Conservation (phyloP, 1,139 yeast species). For the Yamadazyma diospyri region DNA sequence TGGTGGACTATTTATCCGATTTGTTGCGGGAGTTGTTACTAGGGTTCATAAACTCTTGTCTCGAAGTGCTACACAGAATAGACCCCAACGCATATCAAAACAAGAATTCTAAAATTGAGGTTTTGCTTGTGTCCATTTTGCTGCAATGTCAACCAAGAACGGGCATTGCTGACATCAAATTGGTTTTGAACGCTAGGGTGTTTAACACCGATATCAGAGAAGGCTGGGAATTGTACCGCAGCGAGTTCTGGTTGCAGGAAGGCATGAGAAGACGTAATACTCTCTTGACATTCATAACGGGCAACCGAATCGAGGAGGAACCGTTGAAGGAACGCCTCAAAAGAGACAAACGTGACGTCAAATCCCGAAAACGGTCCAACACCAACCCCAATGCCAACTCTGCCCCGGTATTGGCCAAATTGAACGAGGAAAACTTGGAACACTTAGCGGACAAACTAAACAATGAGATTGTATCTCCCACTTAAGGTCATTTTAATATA, state of each 20-base stretch:
- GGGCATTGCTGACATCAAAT: constrained; percentile 54
- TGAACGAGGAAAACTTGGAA: constrained; percentile 29
- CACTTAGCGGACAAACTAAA: constrained; percentile 15
- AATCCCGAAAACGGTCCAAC: constrained; percentile 30
- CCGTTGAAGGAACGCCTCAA: constrained; percentile 27
- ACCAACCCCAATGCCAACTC: constrained; percentile 7
- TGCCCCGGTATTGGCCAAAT: constrained; percentile 16
- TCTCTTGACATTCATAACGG: constrained; percentile 33
- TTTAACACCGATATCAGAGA: constrained; percentile 83
- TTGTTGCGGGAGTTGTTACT: constrained; percentile 37
- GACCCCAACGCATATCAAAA: constrained; percentile 34
- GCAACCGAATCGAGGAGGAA: constrained; percentile 11
- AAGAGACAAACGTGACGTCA: constrained; percentile 36
- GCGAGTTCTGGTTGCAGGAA: constrained; percentile 90
- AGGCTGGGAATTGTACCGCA: constrained; percentile 92
- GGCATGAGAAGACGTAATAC: constrained; percentile 62
- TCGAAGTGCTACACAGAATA: constrained; percentile 29
- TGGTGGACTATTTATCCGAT: constrained; percentile 52
- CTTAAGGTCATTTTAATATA: neutral
- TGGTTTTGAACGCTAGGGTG: constrained; percentile 75
- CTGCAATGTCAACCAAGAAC: constrained; percentile 47
- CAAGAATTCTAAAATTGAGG: constrained; percentile 35
- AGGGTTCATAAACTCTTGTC: constrained; percentile 25
- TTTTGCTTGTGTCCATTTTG: constrained; percentile 40
- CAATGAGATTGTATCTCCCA: constrained; percentile 4